Evolutionary conservation across 768 basidiomycete genomes (phyloP).

Genomic region (Solioccasus polychromus): DNA sequence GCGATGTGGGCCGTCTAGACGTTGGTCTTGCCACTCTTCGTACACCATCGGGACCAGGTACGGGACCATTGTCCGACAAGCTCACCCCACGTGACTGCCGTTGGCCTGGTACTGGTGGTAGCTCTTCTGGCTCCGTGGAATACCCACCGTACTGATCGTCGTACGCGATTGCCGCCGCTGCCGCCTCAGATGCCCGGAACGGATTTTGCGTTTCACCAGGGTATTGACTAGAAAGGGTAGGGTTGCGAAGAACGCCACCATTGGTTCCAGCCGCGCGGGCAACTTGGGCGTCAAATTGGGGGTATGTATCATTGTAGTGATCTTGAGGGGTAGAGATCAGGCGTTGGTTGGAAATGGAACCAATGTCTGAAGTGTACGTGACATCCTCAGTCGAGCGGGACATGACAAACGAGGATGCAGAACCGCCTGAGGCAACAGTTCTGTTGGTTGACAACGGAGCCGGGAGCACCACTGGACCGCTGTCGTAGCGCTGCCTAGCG

Average conservation of each 20-base stretch:
- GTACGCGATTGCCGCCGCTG: slow-evolving; percentile 39
- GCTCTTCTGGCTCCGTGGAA: slow-evolving; percentile 37
- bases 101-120: slow-evolving; percentile 11
- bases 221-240: slow-evolving; percentile 36
- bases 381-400: slow-evolving; percentile 46
- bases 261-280: slow-evolving; percentile 36
- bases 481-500: slow-evolving; percentile 62
- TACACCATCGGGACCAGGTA: slow-evolving; percentile 74
- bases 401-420: slow-evolving; percentile 40
- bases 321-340: slow-evolving; percentile 37
- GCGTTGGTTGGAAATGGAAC: slow-evolving; percentile 42
- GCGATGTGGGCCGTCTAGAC: slow-evolving; percentile 55
- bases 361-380: slow-evolving; percentile 33
- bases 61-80: slow-evolving; percentile 80
- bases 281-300: slow-evolving; percentile 41
- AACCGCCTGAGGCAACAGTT: slow-evolving; percentile 41
- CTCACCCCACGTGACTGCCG: slow-evolving; percentile 61
- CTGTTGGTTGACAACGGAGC: slow-evolving; percentile 67
- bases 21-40: slow-evolving; percentile 69
- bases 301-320: slow-evolving; percentile 28
- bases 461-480: slow-evolving; percentile 70
- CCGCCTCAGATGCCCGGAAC: slow-evolving; percentile 50
- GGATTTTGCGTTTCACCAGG: slow-evolving; percentile 53
- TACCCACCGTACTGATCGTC: slow-evolving; percentile 34
- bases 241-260: slow-evolving; percentile 40